A percentile compares a stretch with the other conserved stretches of the same genome.
Evolutionary conservation across 441 rosid species (phyloP).

Genomic region (Erodium trifolium): DNA sequence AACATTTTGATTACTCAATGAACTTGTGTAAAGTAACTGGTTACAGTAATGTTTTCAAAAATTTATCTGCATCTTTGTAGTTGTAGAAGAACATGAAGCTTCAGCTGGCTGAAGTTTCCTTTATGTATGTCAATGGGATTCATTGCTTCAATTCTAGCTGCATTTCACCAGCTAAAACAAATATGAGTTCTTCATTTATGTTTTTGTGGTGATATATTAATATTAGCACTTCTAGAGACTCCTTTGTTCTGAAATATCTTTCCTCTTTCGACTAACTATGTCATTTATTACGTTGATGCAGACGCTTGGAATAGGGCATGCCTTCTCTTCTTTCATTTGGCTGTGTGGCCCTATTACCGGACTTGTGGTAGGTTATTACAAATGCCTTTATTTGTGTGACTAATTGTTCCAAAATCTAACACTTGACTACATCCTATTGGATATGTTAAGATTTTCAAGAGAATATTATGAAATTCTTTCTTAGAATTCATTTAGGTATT

Average conservation of each 20-base stretch:
- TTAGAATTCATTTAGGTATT: no score
- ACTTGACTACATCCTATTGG: background rate
- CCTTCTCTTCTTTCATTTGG: slow-evolving; percentile 95
- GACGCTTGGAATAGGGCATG: slow-evolving; percentile 87
- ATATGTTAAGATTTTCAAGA: background rate
- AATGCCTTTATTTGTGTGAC: background rate
- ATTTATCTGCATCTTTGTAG: background rate
- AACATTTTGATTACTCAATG: background rate
- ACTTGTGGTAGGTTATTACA: slow-evolving; percentile 69
- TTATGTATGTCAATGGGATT: background rate
- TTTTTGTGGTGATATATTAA: background rate
- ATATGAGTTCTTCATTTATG: background rate
- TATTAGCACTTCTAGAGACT: background rate
- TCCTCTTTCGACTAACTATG: slow-evolving; percentile 14
- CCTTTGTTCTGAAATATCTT: slow-evolving; percentile 6
- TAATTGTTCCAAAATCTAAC: background rate
- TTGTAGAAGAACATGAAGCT: background rate
- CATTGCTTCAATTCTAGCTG: background rate
- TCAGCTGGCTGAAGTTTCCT: background rate
- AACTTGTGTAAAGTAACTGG: background rate
- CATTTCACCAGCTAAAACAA: background rate
- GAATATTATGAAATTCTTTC: no score
- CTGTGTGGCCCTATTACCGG: slow-evolving; percentile 96
- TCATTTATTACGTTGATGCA: slow-evolving; percentile 39
- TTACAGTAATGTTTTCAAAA: background rate